Evolutionary conservation across 1,139 yeast genomes (phyloP), one percentile per base, ranked within the genome.

Genomic region (Yamadazyma atmosphaerica): DNA sequence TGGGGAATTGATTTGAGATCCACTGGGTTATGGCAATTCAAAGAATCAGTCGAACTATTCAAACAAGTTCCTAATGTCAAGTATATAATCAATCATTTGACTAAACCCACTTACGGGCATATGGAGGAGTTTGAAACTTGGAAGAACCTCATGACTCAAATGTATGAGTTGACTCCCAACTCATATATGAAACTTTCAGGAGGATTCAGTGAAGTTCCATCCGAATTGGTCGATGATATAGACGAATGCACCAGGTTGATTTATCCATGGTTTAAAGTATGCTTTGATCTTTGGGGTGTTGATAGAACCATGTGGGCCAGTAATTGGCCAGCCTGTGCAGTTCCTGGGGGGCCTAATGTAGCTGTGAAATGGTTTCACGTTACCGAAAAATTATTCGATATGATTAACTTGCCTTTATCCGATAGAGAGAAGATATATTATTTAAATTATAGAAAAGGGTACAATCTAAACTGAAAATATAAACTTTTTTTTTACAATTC

Each of bases 291-390:
- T 11, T 66, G 65, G 59, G 72, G 69, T 2, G 39, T 48, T 1
- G 54, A 58, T 1, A 43, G 56, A 6, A 49, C 63, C 3, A 54
- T 70, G 7, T 70, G 68, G 66, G 74, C 71, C 4, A 65, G 72
- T 42, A 72, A 70, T 45, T 70, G 73, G 72, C 75, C 75, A 0
- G 70, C 68, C 3, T 64, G 69, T 40, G 59, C 56, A 11, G 33
- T 54, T 12, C 38, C 44, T 6, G 54, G 51, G 3, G 52, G 50
- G 0, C 30, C 29, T 4, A 23, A 36, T 12, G 39, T 52, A n/a
- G 44, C 39, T 4, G 5, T 27, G 2, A 45, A 35, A 12, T 54
- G 58, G 59, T 42, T 37, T 12, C 35, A 34, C 14, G 36, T 54
- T 4, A 50, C 54, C 1, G 51, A 53, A 34, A 36, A 16, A 32